Conservation (phyloP, 352 stramenopile genomes). For the Phytopythium montanum region DNA sequence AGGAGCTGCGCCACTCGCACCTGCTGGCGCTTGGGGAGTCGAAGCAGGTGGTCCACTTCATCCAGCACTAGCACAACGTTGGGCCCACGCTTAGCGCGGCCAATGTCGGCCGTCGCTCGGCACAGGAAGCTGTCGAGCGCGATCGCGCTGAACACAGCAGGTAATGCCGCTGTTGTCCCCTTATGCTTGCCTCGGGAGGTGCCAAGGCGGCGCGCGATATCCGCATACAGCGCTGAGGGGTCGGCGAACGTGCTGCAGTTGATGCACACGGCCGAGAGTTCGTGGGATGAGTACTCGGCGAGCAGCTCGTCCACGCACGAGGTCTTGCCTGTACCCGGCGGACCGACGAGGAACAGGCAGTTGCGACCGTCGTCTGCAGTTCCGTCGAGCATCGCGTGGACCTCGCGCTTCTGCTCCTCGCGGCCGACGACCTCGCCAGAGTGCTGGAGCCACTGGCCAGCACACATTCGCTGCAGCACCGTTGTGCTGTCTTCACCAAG, state of each 20-base stretch:
- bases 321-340: slow-evolving; percentile 66
- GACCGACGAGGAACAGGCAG: slow-evolving; percentile 58
- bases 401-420: slow-evolving; percentile 27
- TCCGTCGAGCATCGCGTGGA: slow-evolving; percentile 28
- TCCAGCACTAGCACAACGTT: slow-evolving; percentile 50
- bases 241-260: slow-evolving; percentile 70
- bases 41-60: slow-evolving; percentile 62
- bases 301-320: slow-evolving; percentile 48
- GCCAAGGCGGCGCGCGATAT: slow-evolving; percentile 28
- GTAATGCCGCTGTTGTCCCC: slow-evolving; percentile 1
- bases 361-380: not conserved
- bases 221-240: slow-evolving; percentile 37
- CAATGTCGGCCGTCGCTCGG: not conserved
- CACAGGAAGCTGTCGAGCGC: slow-evolving; percentile 47
- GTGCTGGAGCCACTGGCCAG: slow-evolving; percentile 14
- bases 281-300: slow-evolving; percentile 16
- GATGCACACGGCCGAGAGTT: slow-evolving; percentile 29
- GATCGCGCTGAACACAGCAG: slow-evolving; percentile 35
- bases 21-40: slow-evolving; percentile 36
- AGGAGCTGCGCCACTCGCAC: slow-evolving; percentile 46
- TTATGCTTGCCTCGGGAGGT: slow-evolving; percentile 9
- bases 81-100: not conserved
- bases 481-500: slow-evolving; percentile 6
- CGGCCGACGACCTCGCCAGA: slow-evolving; percentile 35
- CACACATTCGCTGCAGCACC: slow-evolving; percentile 30